Evolutionary conservation across 2,329 filamentous ascomycete species (phyloP), one percentile per base, ranked within the genome.

Genomic region (Dactylonectria macrodidyma): DNA sequence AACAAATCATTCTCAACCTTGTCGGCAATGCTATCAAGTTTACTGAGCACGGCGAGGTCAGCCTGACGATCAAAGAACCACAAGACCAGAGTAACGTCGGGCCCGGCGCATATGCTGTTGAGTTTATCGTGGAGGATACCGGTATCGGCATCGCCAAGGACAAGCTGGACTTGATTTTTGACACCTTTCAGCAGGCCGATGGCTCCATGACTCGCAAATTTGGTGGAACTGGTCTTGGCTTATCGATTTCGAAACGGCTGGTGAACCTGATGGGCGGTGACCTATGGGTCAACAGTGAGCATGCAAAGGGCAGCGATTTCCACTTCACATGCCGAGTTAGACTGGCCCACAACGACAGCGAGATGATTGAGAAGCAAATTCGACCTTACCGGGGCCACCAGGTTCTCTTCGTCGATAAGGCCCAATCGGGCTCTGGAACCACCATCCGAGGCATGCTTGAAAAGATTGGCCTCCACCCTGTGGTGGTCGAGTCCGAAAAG

Each of bases 1-100:
- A 95, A 70, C 96, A 99, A 82, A 97, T 99, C 75, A 98, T 98
- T 70, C 88, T 98, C 65, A 99, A 99, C 82, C 86, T 99, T 64
- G 95, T 98, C 61, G 96, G 96, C 78, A 99, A 99, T 77, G 95
- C 96, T 62, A 98, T 99, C 86, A 99, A 99, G 80, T 99, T 99
- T 81, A 98, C 96, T 3, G 95, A 98, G 81, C 92, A 97, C 76
- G 96, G 96, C 69, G 95, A 97, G 80, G 96, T 99, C 76, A 97
- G 95, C 80, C 90, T 98, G 60, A 95, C 93, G n/a, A 98, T 98
- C 75, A 91, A 91, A 73, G 86, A 89, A 77, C 84, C 76, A 87
- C 91, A 82, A 86, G 74, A 93, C 34, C 86, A 89, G 69, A 87
- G 91, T 55, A 88, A 91, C 55, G 86, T 90, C 48, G 87, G 87